Base-by-base conservation (phyloP, 495 filamentous ascomycete genomes). In the Massariosphaeria phaeospora region DNA sequence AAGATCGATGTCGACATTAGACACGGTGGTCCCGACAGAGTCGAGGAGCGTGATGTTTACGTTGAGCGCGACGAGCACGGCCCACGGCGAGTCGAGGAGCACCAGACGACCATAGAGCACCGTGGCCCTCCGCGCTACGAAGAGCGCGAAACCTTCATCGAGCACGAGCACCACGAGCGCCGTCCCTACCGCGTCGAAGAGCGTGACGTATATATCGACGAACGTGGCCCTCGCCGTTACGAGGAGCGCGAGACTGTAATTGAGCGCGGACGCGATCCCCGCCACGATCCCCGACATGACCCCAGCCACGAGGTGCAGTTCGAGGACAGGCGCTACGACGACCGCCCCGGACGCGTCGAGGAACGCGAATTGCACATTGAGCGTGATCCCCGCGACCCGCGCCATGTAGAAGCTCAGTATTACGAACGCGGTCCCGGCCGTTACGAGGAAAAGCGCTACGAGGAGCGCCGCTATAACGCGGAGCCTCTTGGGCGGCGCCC, bases 391-490 rank as follows among this genome's bases (percentile, higher is more conserved):
- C 56, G 56, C 24, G 56, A 59, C 43, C 48, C 48, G 2, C 56
- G 56, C 21, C 56, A 59, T 38, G 49, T 59, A 25, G 56, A 59
- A 45, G 56, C 56, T 10, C 23, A 17, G 17, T 59, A 59, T 43
- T 23, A 25, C 13, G 48, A 53, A 35, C 33, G 43, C 23, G 56
- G 56, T 25, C 56, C 48, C 30, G 43, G 26, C 17, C 29, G 35
- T 34, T 48, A 48, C 29, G 56, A 59, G n/a, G 56, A 59, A 24
- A 41, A 38, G 41, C 56, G 45, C 35, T 59, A 59, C 23, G 56
- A 59, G 30, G 56, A 59, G 36, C 48, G 56, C 27, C 43, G 47
- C 26, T 50, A 36, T 31, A 26, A 36, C 18, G n/a, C 11, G 41
- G 18, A 59, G 13, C 48, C 31, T 18, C 31, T 39, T 23, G 48